Conservation (phyloP, 2,329 filamentous ascomycete species). For the Fusarium dimerum region DNA sequence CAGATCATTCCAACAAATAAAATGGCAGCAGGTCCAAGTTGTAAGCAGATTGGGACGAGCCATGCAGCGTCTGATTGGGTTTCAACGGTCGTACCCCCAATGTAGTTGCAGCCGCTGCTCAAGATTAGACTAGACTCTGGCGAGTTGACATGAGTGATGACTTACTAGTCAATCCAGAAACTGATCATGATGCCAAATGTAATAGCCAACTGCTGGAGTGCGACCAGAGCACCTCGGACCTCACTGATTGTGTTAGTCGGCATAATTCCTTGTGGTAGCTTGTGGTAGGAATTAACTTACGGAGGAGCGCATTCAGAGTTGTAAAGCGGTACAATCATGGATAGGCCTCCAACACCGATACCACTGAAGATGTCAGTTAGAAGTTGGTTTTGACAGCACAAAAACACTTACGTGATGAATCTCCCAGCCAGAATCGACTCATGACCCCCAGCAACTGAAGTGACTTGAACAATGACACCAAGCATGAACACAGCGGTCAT, state of each 20-base stretch:
- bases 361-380: slow-evolving; percentile 37
- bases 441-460: slow-evolving; percentile 56
- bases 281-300: slow-evolving; percentile 15
- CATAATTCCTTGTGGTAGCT: background rate
- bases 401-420: slow-evolving; percentile 59
- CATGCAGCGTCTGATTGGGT: slow-evolving; percentile 68
- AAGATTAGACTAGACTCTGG: background rate
- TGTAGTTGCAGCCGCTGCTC: slow-evolving; percentile 60
- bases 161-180: slow-evolving; percentile 63
- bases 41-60: slow-evolving; percentile 72
- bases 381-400: rapidly evolving
- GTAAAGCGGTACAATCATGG: slow-evolving; percentile 65
- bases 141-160: background rate
- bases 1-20: slow-evolving; percentile 72
- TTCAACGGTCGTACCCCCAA: slow-evolving; percentile 52
- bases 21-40: slow-evolving; percentile 66
- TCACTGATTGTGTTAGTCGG: slow-evolving; percentile 21
- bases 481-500: slow-evolving; percentile 68
- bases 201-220: slow-evolving; percentile 54
- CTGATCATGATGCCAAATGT: slow-evolving; percentile 65
- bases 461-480: slow-evolving; percentile 69
- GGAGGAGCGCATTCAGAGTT: slow-evolving; percentile 49
- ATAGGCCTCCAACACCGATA: slow-evolving; percentile 69
- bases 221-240: slow-evolving; percentile 45
- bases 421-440: slow-evolving; percentile 68